Conservation (phyloP, 2,329 filamentous ascomycete species). For the Geosmithia putterillii region DNA sequence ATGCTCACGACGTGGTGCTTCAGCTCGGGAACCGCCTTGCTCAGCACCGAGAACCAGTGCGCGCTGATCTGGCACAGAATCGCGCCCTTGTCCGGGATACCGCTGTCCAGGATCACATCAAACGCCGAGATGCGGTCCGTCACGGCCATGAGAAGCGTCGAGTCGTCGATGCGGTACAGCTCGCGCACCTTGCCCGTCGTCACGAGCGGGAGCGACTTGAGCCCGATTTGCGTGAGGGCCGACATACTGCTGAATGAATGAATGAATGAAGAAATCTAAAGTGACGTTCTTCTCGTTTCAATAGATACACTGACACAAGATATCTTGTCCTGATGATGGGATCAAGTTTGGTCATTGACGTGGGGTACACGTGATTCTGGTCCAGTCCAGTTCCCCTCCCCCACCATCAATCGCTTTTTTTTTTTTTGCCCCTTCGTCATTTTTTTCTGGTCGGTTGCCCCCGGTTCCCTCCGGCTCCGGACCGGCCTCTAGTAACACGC, state of each 20-base stretch:
- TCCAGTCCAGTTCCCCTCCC: neutral
- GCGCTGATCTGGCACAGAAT: slow-evolving; percentile 33
- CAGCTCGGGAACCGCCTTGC: slow-evolving; percentile 31
- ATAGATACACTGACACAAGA: too few species aligned
- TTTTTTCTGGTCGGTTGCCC: neutral
- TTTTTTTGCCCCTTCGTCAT: too few species aligned
- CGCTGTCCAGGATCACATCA: slow-evolving; percentile 78
- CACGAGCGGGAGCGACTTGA: slow-evolving; percentile 20
- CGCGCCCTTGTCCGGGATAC: slow-evolving; percentile 39
- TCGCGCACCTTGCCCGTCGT: slow-evolving; percentile 62
- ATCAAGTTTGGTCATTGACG: neutral
- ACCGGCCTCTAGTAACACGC: too few species aligned
- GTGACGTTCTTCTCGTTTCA: too few species aligned
- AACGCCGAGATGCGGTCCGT: slow-evolving; percentile 91
- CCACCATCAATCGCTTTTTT: neutral
- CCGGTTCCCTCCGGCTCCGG: too few species aligned
- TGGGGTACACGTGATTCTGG: neutral
- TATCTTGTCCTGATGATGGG: too few species aligned
- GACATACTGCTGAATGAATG: too few species aligned
- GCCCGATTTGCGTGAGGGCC: slow-evolving; percentile 14
- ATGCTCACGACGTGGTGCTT: slow-evolving; percentile 40
- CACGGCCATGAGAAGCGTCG: slow-evolving; percentile 67
- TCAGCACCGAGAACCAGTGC: slow-evolving; percentile 41
- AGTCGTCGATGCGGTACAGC: slow-evolving; percentile 58
- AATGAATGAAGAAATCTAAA: too few species aligned